A percentile compares a stretch with the other conserved stretches of the same genome.
Evolutionary conservation across 2,329 filamentous ascomycete species (phyloP).

Genomic region (Venturia pyrina): DNA sequence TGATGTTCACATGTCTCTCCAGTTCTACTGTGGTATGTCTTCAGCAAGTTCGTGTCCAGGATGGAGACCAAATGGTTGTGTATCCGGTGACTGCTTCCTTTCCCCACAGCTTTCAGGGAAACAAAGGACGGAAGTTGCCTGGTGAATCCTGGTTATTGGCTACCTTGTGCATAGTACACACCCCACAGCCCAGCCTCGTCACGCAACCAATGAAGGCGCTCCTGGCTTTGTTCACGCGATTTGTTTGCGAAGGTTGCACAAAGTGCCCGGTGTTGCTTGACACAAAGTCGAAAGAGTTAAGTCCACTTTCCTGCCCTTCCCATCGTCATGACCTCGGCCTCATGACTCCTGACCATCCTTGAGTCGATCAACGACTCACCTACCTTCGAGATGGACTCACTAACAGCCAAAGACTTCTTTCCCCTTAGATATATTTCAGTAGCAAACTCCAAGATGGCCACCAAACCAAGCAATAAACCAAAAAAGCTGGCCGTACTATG

Average conservation of each 20-base stretch:
- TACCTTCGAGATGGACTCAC: not conserved
- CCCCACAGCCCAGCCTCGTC: not conserved
- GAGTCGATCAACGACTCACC: not conserved
- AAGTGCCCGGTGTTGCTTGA: not conserved
- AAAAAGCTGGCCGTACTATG: conserved; percentile 7
- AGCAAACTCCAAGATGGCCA: not conserved
- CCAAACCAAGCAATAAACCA: not conserved
- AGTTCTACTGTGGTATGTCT: not conserved
- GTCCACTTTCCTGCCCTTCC: not conserved
- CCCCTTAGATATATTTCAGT: not conserved
- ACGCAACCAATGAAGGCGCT: not conserved
- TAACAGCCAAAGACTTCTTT: not conserved
- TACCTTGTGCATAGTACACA: no score
- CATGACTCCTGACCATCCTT: not conserved
- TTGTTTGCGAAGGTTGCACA: not conserved
- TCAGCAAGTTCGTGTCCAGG: not conserved
- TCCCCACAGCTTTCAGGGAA: not conserved
- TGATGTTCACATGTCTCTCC: not conserved
- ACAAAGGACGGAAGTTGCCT: not conserved
- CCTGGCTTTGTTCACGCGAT: not conserved
- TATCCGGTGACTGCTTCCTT: not conserved
- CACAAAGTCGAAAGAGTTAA: not conserved
- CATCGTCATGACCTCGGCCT: not conserved
- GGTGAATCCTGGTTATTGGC: not conserved
- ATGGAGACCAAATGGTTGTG: no score